These are phyloP conservation scores for Phialophora chinensis DNA, from an alignment of 2,329 filamentous ascomycete species.

Conservation along the genomic window DNA sequence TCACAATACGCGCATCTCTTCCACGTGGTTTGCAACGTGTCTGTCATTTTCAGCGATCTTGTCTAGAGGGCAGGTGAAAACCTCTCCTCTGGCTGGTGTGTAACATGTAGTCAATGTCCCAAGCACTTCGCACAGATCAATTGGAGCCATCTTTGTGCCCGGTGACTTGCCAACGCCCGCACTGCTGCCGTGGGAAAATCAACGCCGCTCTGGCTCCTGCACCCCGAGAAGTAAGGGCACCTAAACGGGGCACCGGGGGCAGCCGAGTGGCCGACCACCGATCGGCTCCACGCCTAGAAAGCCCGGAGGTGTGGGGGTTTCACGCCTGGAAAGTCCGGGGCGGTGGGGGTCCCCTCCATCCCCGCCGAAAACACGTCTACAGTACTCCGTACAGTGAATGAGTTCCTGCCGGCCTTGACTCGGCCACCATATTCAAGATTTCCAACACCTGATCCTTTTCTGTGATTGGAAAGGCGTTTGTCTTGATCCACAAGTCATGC, in stretches of 20 bases:
- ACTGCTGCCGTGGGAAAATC: neutral
- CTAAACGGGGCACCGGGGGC: neutral
- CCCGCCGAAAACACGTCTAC: neutral
- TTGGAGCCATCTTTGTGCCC: neutral
- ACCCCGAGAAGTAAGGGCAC: neutral
- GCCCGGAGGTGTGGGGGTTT: neutral
- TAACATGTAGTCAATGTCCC: neutral
- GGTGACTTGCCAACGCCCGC: neutral
- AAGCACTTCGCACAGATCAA: neutral
- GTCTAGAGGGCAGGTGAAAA: neutral
- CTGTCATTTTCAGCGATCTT: neutral
- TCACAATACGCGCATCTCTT: neutral
- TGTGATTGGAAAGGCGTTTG: conserved; percentile 52
- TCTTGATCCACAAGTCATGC: conserved; percentile 27
- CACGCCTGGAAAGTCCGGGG: neutral
- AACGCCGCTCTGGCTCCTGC: too few relatives aligned
- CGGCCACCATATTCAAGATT: conserved; percentile 52
- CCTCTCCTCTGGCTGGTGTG: neutral
- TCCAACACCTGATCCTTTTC: conserved; percentile 57
- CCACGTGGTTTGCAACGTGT: neutral
- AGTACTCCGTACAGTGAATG: neutral
- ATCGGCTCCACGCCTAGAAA: neutral
- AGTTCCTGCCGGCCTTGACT: conserved; percentile 1
- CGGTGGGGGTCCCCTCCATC: neutral
- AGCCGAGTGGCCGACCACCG: neutral